Conservation (phyloP, 257 asterid genomes). For the Solanum raphanifolium region DNA sequence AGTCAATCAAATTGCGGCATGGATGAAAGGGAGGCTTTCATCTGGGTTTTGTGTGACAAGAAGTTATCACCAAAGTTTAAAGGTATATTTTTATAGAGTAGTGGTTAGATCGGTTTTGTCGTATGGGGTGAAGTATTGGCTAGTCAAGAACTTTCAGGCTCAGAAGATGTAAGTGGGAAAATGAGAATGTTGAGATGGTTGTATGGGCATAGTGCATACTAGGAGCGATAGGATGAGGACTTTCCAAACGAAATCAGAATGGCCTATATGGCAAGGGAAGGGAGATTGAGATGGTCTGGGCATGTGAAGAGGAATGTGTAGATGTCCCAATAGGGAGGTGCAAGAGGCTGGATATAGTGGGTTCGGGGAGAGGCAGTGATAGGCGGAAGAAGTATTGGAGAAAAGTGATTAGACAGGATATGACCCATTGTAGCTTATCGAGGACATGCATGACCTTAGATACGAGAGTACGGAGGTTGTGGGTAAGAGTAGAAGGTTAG, state of each 20-base stretch:
- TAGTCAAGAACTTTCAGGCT: no score
- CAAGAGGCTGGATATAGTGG: background rate
- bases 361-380: background rate
- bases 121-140: no score
- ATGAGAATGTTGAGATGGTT: background rate
- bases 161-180: background rate
- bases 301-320: background rate
- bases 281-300: background rate
- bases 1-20: background rate
- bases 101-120: background rate
- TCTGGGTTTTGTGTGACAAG: no score
- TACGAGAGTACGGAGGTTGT: background rate
- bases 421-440: background rate
- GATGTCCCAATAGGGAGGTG: background rate
- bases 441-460: background rate
- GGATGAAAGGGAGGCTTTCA: background rate
- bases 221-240: background rate
- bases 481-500: no score
- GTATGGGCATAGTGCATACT: background rate
- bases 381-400: background rate
- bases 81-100: background rate
- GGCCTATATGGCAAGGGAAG: background rate
- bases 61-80: background rate
- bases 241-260: no score
- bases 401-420: background rate